phyloP scores from a whole-genome alignment of 2,329 filamentous ascomycete genomes.

The Salinomyces thailandicus region DNA sequence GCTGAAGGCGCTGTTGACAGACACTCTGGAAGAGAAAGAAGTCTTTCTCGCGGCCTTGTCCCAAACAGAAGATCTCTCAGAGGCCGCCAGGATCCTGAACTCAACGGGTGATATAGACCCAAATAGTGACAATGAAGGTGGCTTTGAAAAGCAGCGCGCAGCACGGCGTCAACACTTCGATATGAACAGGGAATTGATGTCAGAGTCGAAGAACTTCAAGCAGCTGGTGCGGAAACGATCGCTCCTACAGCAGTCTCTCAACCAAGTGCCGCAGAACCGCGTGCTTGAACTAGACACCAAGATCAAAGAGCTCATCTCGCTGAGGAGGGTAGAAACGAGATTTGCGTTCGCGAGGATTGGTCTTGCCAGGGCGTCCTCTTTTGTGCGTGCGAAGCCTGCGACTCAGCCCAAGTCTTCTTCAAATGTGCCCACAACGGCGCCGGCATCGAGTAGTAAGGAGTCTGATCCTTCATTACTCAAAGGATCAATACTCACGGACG shows the following conservation, averaged over 20 bases:
- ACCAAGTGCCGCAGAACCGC: background rate
- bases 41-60: background rate
- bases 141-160: background rate
- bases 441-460: no score
- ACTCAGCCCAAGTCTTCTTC: no score
- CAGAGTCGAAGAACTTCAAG: background rate
- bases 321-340: slow-evolving; percentile 1
- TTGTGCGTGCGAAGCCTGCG: background rate
- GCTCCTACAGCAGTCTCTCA: slow-evolving; percentile 4
- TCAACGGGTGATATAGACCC: background rate
- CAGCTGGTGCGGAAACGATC: slow-evolving; percentile 2
- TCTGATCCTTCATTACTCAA: no score
- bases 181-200: background rate
- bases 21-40: slow-evolving; percentile 3
- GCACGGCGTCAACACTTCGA: background rate
- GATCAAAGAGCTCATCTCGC: slow-evolving; percentile 3
- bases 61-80: background rate
- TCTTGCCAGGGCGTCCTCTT: background rate
- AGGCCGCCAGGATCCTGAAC: background rate
- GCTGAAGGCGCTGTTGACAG: slow-evolving; percentile 2
- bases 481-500: no score
- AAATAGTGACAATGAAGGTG: background rate
- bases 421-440: no score
- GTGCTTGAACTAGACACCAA: slow-evolving; percentile 1
- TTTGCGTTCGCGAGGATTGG: slow-evolving; percentile 5